A percentile compares a stretch with the other conserved stretches of the same genome.
Evolutionary conservation across 176 grass and related monocot genomes (phyloP).

Genomic region (Avena eriantha): DNA sequence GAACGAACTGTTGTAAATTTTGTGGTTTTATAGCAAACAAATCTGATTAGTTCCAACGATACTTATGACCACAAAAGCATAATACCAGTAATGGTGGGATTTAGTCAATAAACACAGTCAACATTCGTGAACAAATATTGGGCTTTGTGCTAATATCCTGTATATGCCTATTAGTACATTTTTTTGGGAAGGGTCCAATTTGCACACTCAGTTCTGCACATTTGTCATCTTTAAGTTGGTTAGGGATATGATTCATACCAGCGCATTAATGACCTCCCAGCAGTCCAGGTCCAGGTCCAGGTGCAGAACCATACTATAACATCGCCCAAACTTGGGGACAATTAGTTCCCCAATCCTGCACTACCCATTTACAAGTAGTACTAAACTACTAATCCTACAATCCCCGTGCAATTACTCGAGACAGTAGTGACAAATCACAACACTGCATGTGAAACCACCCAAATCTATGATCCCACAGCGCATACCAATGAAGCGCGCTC

Average conservation of each 20-base stretch:
- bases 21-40: not conserved
- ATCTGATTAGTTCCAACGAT: not conserved
- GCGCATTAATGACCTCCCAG: not conserved
- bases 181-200: not conserved
- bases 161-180: not conserved
- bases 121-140: not conserved
- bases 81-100: not conserved
- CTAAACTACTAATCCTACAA: not conserved
- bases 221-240: not conserved
- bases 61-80: not conserved
- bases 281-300: not conserved
- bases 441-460: not conserved
- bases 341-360: not conserved
- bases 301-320: not conserved
- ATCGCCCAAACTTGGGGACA: not conserved
- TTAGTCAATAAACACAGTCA: not conserved
- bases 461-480: constrained; percentile 7
- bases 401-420: not conserved
- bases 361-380: not conserved
- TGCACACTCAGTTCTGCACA: not conserved
- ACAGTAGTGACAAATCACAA: not conserved
- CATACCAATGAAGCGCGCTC: not conserved
- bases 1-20: not conserved
- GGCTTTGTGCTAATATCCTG: not conserved
- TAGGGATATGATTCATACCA: not conserved